Conservation (phyloP, 2,329 filamentous ascomycete species). For the Dendryphion nanum region DNA sequence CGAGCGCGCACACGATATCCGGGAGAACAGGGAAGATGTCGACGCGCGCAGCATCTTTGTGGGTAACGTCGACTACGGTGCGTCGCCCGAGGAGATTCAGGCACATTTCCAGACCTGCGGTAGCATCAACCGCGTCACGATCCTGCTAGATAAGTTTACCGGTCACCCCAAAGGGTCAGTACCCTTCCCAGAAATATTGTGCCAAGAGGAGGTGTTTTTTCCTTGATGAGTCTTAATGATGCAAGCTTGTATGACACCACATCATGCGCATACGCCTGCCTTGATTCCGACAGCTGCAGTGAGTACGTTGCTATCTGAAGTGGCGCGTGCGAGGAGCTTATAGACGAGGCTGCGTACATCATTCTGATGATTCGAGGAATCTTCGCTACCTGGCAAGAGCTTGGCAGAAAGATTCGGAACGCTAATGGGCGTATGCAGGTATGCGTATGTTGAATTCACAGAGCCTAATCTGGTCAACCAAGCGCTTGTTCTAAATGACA, state of each 20-base stretch:
- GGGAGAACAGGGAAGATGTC: slow-evolving; percentile 93
- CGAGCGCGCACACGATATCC: slow-evolving; percentile 71
- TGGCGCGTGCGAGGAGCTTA: too few relatives aligned
- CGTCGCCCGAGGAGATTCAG: slow-evolving; percentile 96
- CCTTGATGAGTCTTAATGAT: too few relatives aligned
- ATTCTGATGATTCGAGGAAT: slow-evolving; percentile 20
- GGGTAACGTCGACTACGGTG: slow-evolving; percentile 96
- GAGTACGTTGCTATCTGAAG: too few relatives aligned
- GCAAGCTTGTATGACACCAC: too few relatives aligned
- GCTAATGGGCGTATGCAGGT: slow-evolving; percentile 62
- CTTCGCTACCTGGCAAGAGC: slow-evolving; percentile 58
- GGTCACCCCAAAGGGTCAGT: slow-evolving; percentile 98
- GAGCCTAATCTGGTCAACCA: slow-evolving; percentile 91
- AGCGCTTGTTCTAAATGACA: slow-evolving; percentile 93
- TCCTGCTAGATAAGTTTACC: slow-evolving; percentile 95
- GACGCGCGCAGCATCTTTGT: slow-evolving; percentile 97
- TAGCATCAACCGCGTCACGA: slow-evolving; percentile 96
- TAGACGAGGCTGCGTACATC: too few relatives aligned
- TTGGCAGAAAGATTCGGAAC: slow-evolving; percentile 54
- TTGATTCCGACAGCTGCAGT: too few relatives aligned
- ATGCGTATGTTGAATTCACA: slow-evolving; percentile 97
- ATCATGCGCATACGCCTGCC: too few relatives aligned
- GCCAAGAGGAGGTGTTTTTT: slow-evolving; percentile 39
- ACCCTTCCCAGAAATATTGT: slow-evolving; percentile 6
- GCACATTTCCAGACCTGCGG: slow-evolving; percentile 97